Percentiles rank a stretch among this genome's conserved stretches.
Conservation (phyloP, 2,329 filamentous ascomycete species). For the Taxawa tesnikishii region DNA sequence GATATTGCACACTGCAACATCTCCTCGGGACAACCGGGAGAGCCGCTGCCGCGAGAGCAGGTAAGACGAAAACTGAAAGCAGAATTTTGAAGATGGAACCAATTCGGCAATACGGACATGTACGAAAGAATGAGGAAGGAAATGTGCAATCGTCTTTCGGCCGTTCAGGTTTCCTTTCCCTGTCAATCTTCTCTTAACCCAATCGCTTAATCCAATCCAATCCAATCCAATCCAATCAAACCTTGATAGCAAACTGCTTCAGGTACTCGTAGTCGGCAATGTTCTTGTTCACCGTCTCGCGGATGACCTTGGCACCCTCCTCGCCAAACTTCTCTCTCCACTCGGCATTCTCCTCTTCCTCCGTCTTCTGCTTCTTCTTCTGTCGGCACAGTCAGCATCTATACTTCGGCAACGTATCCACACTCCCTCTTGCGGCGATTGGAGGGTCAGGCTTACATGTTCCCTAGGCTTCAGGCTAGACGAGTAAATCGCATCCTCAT, state of each 20-base stretch:
- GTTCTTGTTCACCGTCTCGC: slow-evolving; percentile 59
- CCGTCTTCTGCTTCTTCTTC: slow-evolving; percentile 50
- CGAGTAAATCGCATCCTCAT: slow-evolving; percentile 85
- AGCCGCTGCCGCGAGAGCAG: no score
- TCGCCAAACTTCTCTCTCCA: slow-evolving; percentile 66
- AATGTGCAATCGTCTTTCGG: no score
- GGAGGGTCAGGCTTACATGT: slow-evolving; percentile 34
- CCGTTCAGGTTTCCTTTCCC: no score
- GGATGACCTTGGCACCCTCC: slow-evolving; percentile 57
- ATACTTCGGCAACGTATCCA: not conserved
- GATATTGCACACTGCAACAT: no score
- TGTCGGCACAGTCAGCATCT: slow-evolving; percentile 13
- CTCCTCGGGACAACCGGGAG: no score
- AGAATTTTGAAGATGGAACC: no score
- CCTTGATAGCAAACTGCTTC: slow-evolving; percentile 61
- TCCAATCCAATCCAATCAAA: slow-evolving; percentile 1
- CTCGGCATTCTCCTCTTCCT: slow-evolving; percentile 55
- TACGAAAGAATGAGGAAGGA: no score
- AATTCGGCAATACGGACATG: no score
- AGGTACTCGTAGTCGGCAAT: slow-evolving; percentile 68
- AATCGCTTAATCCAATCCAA: not conserved
- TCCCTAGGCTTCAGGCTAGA: slow-evolving; percentile 59
- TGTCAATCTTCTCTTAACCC: not conserved
- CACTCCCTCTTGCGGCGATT: no score
- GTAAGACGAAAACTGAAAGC: no score